Percentiles rank a stretch among this genome's conserved stretches.
phyloP scores from a whole-genome alignment of 305 asterid genomes.

The Coffea humblotiana region DNA sequence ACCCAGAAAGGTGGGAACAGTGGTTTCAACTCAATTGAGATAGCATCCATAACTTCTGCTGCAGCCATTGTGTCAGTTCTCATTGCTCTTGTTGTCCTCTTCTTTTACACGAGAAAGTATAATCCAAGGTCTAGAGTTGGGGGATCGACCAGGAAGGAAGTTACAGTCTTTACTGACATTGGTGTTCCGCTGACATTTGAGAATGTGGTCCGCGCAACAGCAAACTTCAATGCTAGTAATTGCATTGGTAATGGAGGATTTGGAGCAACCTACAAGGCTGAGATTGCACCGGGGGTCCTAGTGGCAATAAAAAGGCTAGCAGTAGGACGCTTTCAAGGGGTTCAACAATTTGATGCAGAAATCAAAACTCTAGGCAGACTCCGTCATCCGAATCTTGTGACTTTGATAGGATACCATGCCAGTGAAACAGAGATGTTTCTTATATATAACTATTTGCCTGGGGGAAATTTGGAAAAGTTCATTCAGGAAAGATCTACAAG shows the following conservation, averaged over 20 bases:
- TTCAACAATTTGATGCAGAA: constrained; percentile 88
- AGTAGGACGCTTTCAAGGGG: constrained; percentile 84
- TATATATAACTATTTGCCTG: constrained; percentile 73
- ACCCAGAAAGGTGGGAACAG: constrained; percentile 27
- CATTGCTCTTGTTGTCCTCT: constrained; percentile 61
- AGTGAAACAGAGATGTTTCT: constrained; percentile 92
- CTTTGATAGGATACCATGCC: constrained; percentile 88
- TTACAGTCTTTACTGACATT: constrained; percentile 67
- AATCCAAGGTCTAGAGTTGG: constrained; percentile 77
- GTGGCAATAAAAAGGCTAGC: constrained; percentile 85
- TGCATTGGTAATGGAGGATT: constrained; percentile 96
- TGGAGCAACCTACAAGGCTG: constrained; percentile 91
- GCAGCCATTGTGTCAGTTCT: constrained; percentile 80
- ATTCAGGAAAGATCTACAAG: constrained; percentile 76
- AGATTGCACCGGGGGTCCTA: constrained; percentile 72
- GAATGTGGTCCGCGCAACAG: constrained; percentile 76
- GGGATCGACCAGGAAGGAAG: constrained; percentile 75
- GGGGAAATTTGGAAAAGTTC: constrained; percentile 87
- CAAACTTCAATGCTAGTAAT: constrained; percentile 72
- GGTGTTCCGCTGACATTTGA: constrained; percentile 73
- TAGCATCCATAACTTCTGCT: constrained; percentile 78
- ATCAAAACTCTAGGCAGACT: constrained; percentile 78
- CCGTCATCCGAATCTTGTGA: constrained; percentile 78
- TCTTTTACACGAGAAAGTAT: constrained; percentile 74
- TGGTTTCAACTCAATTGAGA: constrained; percentile 68